Evolutionary conservation across 2,329 filamentous ascomycete species (phyloP), one percentile per base, ranked within the genome.

Genomic region (Fusarium pininemorale): DNA sequence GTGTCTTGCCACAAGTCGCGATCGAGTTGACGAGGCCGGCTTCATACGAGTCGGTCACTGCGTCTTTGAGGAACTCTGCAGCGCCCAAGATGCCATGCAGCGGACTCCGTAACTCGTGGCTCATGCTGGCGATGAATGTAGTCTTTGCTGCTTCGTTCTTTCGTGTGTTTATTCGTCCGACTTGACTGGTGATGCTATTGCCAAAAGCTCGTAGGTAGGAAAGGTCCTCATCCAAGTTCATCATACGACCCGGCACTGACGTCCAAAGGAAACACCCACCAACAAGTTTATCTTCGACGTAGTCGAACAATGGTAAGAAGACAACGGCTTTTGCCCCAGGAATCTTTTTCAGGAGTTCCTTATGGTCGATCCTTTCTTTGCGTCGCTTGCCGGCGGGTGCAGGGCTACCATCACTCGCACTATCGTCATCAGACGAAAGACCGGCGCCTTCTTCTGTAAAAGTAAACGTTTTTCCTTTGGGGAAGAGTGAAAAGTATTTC

Each of bases 71-170:
- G 44, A 89, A 85, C 62, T 88, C 86, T 3, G 84, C 82, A 71
- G 81, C 89, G 2, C 86, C 87, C 0, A 90, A 79, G 47, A 90
- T 89, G 3, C 89, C 89, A 68, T 90, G 88, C 5, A 90, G 77
- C 0, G 89, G 89, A 8, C 85, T 88, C 38, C 89, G 82, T 20
- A 90, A 77, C 63, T 90, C 89, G 75, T 90, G 89, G 24, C 87
- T 89, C 70, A 90, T 89, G 35, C 86, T 89, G 3, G 87, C 88
- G 47, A 90, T 89, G 66, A 90, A 90, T 15, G 88, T 88, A 2
- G 86, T 85, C 72, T 90, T 90, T 47, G 88, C 87, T 26, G 84
- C 83, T 63, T 87, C 85, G 6, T 84, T 86, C 37, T 85, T 85
- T 41, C 86, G 79, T 1, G 87, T 87, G 66, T 90, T 87, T 53